A percentile compares a stretch with the other conserved stretches of the same genome.
These are phyloP conservation scores for Debaryomyces singareniensis DNA, from an alignment of 1,139 yeast species.

Conservation along the genomic window DNA sequence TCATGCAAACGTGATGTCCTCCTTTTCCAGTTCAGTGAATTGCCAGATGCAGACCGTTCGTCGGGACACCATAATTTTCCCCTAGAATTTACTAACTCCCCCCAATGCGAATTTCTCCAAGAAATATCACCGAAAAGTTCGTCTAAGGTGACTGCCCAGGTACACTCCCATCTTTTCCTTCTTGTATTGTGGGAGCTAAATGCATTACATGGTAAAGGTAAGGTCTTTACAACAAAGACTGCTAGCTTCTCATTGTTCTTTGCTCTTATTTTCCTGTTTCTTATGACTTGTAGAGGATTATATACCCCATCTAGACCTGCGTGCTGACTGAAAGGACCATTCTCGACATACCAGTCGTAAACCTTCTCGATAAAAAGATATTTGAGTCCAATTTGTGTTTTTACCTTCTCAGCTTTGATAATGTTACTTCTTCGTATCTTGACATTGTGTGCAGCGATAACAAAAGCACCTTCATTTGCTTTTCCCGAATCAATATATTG, in stretches of 20 bases:
- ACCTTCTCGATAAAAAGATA: conserved; percentile 42
- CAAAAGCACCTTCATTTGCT: conserved; percentile 2
- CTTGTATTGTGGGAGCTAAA: conserved; percentile 35
- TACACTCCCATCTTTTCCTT: conserved; percentile 27
- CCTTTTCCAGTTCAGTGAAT: neutral
- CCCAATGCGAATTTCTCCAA: conserved; percentile 67
- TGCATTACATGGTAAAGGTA: conserved; percentile 50
- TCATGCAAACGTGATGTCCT: neutral
- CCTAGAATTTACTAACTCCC: conserved; percentile 45
- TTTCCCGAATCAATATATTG: conserved; percentile 5
- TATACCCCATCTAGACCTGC: conserved; percentile 60
- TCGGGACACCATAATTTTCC: conserved; percentile 58
- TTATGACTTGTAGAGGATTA: conserved; percentile 73
- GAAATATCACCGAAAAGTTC: conserved; percentile 57
- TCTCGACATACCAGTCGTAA: conserved; percentile 15
- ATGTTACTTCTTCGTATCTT: conserved; percentile 32
- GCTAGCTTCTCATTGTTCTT: conserved; percentile 24
- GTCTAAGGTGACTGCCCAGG: conserved; percentile 65
- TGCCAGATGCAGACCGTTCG: neutral
- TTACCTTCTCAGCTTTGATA: conserved; percentile 49
- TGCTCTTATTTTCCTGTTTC: conserved; percentile 57
- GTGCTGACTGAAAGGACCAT: conserved; percentile 14
- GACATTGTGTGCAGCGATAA: conserved; percentile 4
- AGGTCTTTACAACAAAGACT: conserved; percentile 23
- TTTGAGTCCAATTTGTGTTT: conserved; percentile 44